Base-by-base conservation (phyloP, 192 early-diverging fungal species). In the Lobosporangium transversale region DNA sequence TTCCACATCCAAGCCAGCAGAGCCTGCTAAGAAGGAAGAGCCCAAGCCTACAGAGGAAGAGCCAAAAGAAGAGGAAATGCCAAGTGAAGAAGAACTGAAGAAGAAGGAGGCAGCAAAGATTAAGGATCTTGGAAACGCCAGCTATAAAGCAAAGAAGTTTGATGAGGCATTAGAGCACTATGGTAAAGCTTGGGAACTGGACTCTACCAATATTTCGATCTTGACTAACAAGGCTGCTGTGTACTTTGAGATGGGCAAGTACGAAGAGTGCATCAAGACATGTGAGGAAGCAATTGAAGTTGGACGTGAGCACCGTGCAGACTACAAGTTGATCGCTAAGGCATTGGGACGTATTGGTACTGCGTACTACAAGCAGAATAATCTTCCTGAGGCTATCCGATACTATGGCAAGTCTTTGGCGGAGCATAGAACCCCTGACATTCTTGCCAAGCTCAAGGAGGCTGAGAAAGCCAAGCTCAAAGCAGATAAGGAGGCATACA, bases 201-300 rank as follows among this genome's bases (percentile, higher is more conserved):
- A 99, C 79, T 57, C 86, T 31, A 91, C 94, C 58, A 96, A 99
- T 61, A 83, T 98, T 33, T 93, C 96, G 23, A 92, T 96, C 58
- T 84, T 94, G 79, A 97, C 94, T 67, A 99, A 99, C 89, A 99
- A 98, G 80, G 89, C 97, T 50, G 95, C 97, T 56, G 96, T 96
- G 18, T 86, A 92, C 64, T 99, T 94, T 85, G 97, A 98, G 83
- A 91, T 95, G 86, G 94, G 89, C 63, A 90, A 92, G 30, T 97
- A 86, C 70, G 89, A 95, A n/a, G 95, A 94, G 36, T 93, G 92
- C 79, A 97, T 99, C 80, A 90, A 95, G 81, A 85, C 87, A 10
- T 97, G 94, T 71, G 88, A 98, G 67, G 78, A 95, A 53, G 97
- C 97, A 18, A 87, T 98, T 59, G 97, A 98, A 15, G 84, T 84